These are phyloP conservation scores for Albophoma yamanashiensis DNA, from an alignment of 2,329 filamentous ascomycete species.

Conservation along the genomic window DNA sequence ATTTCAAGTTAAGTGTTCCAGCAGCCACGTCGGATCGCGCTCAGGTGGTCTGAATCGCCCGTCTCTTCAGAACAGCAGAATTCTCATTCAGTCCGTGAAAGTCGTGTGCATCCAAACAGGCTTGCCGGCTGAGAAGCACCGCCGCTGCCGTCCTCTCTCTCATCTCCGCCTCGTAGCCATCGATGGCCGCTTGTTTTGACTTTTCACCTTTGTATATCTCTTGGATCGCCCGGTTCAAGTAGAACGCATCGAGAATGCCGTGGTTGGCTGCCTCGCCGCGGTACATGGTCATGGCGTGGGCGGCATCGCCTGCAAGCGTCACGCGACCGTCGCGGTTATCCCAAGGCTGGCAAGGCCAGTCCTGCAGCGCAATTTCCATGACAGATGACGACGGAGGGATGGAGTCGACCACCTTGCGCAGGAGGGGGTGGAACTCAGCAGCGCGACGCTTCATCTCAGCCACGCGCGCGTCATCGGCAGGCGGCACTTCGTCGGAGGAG, in stretches of 20 bases:
- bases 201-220: slow-evolving; percentile 6
- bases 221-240: slow-evolving; percentile 14
- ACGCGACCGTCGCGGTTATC: slow-evolving; percentile 30
- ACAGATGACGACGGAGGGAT: slow-evolving; percentile 29
- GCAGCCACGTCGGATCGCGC: neutral
- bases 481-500: slow-evolving; percentile 19
- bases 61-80: slow-evolving; percentile 17
- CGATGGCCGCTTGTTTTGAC: slow-evolving; percentile 8
- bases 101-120: slow-evolving; percentile 21
- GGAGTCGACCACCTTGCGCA: slow-evolving; percentile 28
- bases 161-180: slow-evolving; percentile 20
- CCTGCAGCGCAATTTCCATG: slow-evolving; percentile 23
- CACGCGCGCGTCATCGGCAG: slow-evolving; percentile 19
- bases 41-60: slow-evolving; percentile 7
- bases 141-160: slow-evolving; percentile 15
- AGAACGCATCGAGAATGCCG: slow-evolving; percentile 26
- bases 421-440: slow-evolving; percentile 21
- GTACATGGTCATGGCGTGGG: slow-evolving; percentile 50
- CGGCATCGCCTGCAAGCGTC: slow-evolving; percentile 41
- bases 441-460: slow-evolving; percentile 28
- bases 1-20: neutral
- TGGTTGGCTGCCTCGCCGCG: slow-evolving; percentile 29
- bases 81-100: slow-evolving; percentile 18
- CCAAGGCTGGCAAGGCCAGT: slow-evolving; percentile 28
- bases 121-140: slow-evolving; percentile 19